phyloP scores from a whole-genome alignment of 768 basidiomycete genomes.

The Xerocomus spinulosus region DNA sequence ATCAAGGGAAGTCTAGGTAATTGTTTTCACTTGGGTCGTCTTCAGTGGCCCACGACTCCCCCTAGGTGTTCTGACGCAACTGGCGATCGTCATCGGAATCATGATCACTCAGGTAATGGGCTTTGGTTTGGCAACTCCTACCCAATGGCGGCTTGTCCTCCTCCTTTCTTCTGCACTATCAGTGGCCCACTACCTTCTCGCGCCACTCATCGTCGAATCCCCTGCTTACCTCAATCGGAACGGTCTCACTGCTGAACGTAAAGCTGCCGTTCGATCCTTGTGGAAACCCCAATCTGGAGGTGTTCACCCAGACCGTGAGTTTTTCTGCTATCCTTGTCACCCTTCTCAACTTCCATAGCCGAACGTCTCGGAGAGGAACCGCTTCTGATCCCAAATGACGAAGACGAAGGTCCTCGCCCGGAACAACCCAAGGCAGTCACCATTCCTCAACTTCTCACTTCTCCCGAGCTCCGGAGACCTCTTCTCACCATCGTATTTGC shows the following conservation, averaged over 20 bases:
- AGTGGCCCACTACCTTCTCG: constrained; percentile 51
- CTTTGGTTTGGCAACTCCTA: constrained; percentile 61
- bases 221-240: constrained; percentile 60
- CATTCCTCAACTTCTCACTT: constrained; percentile 48
- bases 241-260: constrained; percentile 47
- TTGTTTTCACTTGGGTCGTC: constrained; percentile 7
- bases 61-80: constrained; percentile 73
- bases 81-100: constrained; percentile 81
- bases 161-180: constrained; percentile 56
- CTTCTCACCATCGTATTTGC: constrained; percentile 62
- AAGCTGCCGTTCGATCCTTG: constrained; percentile 40
- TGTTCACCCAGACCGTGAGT: constrained; percentile 25
- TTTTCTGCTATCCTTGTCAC: neutral
- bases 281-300: constrained; percentile 45
- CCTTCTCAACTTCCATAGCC: constrained; percentile 12
- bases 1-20: constrained; percentile 73
- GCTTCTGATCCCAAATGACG: constrained; percentile 19
- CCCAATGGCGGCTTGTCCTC: constrained; percentile 67
- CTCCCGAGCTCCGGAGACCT: constrained; percentile 55
- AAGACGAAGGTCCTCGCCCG: constrained; percentile 12
- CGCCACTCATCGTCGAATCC: constrained; percentile 59
- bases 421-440: constrained; percentile 38
- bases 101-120: constrained; percentile 82
- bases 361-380: constrained; percentile 27
- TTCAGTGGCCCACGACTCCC: neutral